These are phyloP conservation scores for Melampsora abietis-canadensis DNA, from an alignment of 1,284 basidiomycete species.

Conservation along the genomic window DNA sequence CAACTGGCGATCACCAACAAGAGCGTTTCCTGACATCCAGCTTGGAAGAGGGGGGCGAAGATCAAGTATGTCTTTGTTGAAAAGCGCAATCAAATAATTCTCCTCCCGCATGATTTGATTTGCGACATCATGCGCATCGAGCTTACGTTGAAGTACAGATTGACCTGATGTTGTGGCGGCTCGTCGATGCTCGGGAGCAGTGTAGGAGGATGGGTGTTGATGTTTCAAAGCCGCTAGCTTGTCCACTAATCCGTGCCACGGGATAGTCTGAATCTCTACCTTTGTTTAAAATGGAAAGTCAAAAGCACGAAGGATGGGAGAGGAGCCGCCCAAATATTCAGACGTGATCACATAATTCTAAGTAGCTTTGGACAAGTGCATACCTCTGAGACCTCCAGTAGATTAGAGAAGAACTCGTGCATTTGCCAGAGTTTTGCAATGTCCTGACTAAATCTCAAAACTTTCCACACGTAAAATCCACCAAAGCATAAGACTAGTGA, in stretches of 20 bases:
- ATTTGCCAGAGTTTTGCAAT: conserved; percentile 78
- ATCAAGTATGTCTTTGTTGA: conserved; percentile 93
- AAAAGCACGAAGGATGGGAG: neutral
- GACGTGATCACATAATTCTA: neutral
- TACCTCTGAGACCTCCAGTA: conserved; percentile 62
- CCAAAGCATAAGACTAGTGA: conserved; percentile 78
- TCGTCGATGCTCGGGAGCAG: conserved; percentile 58
- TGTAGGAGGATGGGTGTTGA: conserved; percentile 44
- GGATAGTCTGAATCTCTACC: conserved; percentile 94
- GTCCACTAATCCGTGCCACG: conserved; percentile 90
- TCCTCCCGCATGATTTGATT: conserved; percentile 96
- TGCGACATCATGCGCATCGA: conserved; percentile 94
- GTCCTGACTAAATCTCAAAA: conserved; percentile 57
- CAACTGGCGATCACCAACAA: conserved; percentile 53
- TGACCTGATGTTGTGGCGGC: conserved; percentile 55
- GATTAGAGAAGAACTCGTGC: conserved; percentile 74
- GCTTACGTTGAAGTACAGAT: conserved; percentile 48
- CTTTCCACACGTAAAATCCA: conserved; percentile 68
- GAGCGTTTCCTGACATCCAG: conserved; percentile 49
- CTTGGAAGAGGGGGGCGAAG: conserved; percentile 72
- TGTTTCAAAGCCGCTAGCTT: conserved; percentile 60
- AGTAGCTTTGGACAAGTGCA: conserved; percentile 46
- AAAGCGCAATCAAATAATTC: conserved; percentile 94
- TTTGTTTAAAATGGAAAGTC: conserved; percentile 52
- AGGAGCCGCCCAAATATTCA: neutral